Conservation (phyloP, 208 protist genomes). For the Leishmania martiniquensis region DNA sequence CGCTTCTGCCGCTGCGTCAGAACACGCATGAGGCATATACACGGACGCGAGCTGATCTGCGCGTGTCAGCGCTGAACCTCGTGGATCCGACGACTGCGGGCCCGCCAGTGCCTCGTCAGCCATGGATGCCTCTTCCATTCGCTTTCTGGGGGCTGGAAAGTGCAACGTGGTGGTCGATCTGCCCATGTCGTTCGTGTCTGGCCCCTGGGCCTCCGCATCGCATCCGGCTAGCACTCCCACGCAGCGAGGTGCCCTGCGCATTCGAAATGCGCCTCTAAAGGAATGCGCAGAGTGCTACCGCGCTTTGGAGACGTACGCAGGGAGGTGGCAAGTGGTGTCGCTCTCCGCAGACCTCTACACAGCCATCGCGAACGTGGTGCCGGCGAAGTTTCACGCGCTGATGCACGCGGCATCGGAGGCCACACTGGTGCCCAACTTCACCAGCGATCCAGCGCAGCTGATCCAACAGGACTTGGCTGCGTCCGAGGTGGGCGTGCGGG, state of each 20-base stretch:
- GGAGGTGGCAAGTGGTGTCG: slow-evolving; percentile 21
- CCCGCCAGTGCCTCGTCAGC: neutral
- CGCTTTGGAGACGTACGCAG: slow-evolving; percentile 34
- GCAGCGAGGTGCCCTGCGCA: slow-evolving; percentile 28
- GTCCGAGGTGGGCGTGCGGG: slow-evolving; percentile 4
- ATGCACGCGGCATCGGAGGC: slow-evolving; percentile 29
- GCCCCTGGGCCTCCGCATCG: neutral
- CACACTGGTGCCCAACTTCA: slow-evolving; percentile 48
- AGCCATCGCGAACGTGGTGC: slow-evolving; percentile 22
- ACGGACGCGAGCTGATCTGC: too few relatives aligned
- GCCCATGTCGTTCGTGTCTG: slow-evolving; percentile 4
- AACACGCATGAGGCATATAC: neutral
- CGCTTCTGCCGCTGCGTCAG: neutral
- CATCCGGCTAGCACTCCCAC: neutral
- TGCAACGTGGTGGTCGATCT: slow-evolving; percentile 39
- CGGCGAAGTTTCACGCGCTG: slow-evolving; percentile 17
- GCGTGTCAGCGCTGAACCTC: neutral
- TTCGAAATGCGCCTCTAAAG: slow-evolving; percentile 14
- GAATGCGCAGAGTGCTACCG: slow-evolving; percentile 39
- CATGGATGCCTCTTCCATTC: slow-evolving; percentile 6
- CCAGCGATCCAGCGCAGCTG: slow-evolving; percentile 27
- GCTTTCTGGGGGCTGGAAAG: slow-evolving; percentile 33
- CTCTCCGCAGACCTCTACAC: slow-evolving; percentile 19
- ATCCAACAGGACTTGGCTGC: slow-evolving; percentile 12
- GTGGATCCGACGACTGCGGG: neutral